Evolutionary conservation across 2,329 filamentous ascomycete species (phyloP).

Genomic region (Microcyclospora tardicrescens): DNA sequence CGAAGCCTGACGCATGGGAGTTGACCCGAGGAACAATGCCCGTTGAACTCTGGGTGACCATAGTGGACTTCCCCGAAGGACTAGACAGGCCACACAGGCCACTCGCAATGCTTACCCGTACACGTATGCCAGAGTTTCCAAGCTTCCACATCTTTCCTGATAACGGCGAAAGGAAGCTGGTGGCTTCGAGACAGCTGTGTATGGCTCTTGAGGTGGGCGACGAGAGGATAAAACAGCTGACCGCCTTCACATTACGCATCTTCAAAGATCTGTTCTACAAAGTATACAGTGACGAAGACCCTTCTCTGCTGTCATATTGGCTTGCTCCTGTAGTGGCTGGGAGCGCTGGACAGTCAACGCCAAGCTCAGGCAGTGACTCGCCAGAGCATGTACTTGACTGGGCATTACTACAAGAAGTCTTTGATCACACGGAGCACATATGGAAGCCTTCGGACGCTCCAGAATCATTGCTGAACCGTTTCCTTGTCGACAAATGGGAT

Average conservation of each 20-base stretch:
- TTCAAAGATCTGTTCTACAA: constrained; percentile 89
- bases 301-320: constrained; percentile 66
- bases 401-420: constrained; percentile 37
- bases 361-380: background rate
- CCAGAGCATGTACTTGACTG: constrained; percentile 43
- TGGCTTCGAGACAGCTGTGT: constrained; percentile 36
- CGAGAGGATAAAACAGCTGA: constrained; percentile 42
- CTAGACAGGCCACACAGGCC: constrained; percentile 49
- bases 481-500: constrained; percentile 39
- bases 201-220: constrained; percentile 32
- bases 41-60: constrained; percentile 44
- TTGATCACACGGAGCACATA: constrained; percentile 25
- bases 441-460: constrained; percentile 27
- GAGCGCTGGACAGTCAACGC: background rate
- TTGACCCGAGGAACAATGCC: constrained; percentile 33
- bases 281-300: constrained; percentile 48
- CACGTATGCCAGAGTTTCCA: constrained; percentile 50
- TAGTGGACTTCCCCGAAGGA: constrained; percentile 48
- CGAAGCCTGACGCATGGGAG: constrained; percentile 67
- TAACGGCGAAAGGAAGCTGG: too few relatives aligned
- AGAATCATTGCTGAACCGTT: constrained; percentile 27
- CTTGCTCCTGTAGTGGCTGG: constrained; percentile 45
- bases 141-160: constrained; percentile 37
- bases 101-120: constrained; percentile 58
- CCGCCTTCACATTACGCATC: constrained; percentile 58